Evolutionary conservation across 192 early-diverging fungal species (phyloP).

Genomic region (Podila minutissima): DNA sequence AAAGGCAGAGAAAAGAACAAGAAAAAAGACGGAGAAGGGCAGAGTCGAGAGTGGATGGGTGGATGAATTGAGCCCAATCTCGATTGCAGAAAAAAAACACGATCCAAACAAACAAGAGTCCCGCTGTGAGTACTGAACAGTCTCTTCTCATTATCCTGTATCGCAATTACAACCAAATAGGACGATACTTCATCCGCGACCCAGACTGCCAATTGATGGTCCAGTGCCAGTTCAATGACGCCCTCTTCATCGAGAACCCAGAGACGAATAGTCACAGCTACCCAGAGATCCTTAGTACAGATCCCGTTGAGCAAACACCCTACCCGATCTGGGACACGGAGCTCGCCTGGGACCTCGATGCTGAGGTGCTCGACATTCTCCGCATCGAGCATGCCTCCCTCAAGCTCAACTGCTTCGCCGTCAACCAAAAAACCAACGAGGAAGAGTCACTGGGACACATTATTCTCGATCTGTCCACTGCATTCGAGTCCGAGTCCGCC

Average conservation of each 20-base stretch:
- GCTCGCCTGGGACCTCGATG: conserved; percentile 59
- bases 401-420: conserved; percentile 55
- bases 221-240: conserved; percentile 58
- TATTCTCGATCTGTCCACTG: conserved; percentile 50
- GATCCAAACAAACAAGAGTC: not conserved
- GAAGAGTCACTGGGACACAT: conserved; percentile 52
- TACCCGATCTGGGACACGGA: conserved; percentile 60
- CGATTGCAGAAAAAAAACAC: not conserved
- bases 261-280: conserved; percentile 54
- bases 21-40: not conserved
- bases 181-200: conserved; percentile 54
- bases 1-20: not conserved
- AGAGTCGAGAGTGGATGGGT: not conserved
- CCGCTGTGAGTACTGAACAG: too few relatives aligned
- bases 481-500: conserved; percentile 39
- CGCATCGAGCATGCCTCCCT: conserved; percentile 51
- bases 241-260: conserved; percentile 52
- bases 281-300: conserved; percentile 51
- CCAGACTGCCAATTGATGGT: conserved; percentile 50
- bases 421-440: conserved; percentile 41
- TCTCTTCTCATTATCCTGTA: not conserved
- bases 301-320: conserved; percentile 52
- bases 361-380: conserved; percentile 51
- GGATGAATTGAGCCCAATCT: not conserved
- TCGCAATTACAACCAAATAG: conserved; percentile 6